Percentiles rank a stretch among this genome's conserved stretches.
Evolutionary conservation across 2,329 filamentous ascomycete genomes (phyloP).

Genomic region (Fusarium sp.): DNA sequence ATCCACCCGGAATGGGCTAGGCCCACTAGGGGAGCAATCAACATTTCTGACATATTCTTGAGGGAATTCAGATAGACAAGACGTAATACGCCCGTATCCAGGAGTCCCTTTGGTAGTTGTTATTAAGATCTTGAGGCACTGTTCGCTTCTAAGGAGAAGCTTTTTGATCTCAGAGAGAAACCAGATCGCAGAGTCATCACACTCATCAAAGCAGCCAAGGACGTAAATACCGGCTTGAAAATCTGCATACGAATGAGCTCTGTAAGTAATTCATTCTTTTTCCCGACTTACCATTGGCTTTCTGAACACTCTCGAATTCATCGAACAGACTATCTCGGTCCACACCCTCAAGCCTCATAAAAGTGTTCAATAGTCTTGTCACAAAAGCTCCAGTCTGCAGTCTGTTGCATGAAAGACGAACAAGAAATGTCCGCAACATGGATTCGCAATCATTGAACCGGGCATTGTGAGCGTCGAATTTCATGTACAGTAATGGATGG

Average conservation of each 20-base stretch:
- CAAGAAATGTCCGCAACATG: neutral
- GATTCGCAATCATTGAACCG: neutral
- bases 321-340: neutral
- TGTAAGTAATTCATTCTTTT: neutral
- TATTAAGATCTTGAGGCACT: neutral
- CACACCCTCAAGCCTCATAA: neutral
- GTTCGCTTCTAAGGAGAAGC: neutral
- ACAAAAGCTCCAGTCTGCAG: neutral
- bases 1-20: neutral
- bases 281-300: no score
- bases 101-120: neutral
- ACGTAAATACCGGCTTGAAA: neutral
- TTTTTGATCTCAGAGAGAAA: neutral
- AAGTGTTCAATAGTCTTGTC: no score
- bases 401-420: neutral
- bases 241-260: neutral
- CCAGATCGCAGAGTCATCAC: neutral
- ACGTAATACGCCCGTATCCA: neutral
- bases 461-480: neutral
- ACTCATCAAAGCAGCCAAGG: neutral
- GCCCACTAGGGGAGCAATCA: neutral
- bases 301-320: neutral
- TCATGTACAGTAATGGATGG: fast-evolving
- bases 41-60: neutral
- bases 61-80: neutral